A percentile compares a stretch with the other conserved stretches of the same genome.
Evolutionary conservation across 1,284 basidiomycete species (phyloP).

Genomic region (Fomitopsis schrenkii): DNA sequence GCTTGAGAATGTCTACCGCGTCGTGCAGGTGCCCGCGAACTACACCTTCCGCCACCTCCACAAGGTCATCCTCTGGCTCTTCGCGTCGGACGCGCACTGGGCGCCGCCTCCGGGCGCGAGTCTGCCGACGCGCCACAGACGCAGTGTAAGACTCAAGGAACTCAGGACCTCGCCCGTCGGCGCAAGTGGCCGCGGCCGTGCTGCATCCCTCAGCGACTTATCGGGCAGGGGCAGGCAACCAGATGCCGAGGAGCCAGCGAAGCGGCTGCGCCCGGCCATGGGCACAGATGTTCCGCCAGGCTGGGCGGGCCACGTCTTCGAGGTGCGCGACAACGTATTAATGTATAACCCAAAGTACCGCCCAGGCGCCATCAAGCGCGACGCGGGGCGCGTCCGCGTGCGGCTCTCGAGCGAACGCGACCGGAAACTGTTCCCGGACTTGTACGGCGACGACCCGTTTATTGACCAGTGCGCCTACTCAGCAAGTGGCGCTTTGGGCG

Average conservation of each 20-base stretch:
- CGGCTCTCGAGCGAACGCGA: constrained; percentile 57
- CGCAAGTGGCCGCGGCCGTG: neutral
- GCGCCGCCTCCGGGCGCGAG: constrained; percentile 4
- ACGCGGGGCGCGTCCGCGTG: constrained; percentile 40
- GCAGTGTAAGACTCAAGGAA: constrained; percentile 5
- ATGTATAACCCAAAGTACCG: constrained; percentile 36
- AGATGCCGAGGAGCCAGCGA: neutral
- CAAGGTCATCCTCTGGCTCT: constrained; percentile 59
- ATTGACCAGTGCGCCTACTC: neutral
- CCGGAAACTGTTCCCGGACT: constrained; percentile 42
- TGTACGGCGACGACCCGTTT: constrained; percentile 12
- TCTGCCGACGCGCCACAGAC: constrained; percentile 6
- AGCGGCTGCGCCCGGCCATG: neutral
- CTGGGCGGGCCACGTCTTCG: constrained; percentile 50
- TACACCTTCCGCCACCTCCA: constrained; percentile 67
- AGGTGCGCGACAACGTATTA: constrained; percentile 44
- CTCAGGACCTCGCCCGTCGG: neutral
- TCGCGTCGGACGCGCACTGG: constrained; percentile 35
- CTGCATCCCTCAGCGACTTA: neutral
- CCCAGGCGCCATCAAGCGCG: constrained; percentile 50
- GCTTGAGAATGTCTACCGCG: constrained; percentile 48
- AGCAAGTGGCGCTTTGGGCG: neutral
- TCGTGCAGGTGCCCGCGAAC: constrained; percentile 65
- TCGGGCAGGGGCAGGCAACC: neutral
- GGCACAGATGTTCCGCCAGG: constrained; percentile 10